Evolutionary conservation across 108 stramenopile genomes (phyloP).

Genomic region (Schizochytrium sp.): DNA sequence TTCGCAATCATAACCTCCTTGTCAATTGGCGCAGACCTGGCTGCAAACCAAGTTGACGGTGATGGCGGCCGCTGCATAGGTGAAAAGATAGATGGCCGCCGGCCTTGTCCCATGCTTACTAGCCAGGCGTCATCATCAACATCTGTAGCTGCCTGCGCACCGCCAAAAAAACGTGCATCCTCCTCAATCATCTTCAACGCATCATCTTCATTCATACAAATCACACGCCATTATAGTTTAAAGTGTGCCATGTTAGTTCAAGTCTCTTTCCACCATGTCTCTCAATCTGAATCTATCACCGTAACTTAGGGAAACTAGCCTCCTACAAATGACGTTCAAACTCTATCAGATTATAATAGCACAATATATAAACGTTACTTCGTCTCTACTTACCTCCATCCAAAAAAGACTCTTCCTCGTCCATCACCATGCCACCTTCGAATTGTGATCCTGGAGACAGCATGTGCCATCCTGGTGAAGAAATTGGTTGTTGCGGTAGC

Average conservation of each 20-base stretch:
- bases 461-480: background rate
- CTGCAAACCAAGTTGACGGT: background rate
- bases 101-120: background rate
- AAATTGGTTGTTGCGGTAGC: background rate
- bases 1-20: slow-evolving; percentile 9
- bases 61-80: background rate
- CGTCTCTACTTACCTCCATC: background rate
- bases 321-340: no score
- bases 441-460: background rate
- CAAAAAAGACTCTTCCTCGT: background rate
- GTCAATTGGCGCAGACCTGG: slow-evolving; percentile 6
- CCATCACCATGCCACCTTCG: background rate
- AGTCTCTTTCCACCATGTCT: no score
- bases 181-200: slow-evolving; percentile 34
- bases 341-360: no score
- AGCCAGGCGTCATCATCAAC: background rate
- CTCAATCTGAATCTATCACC: no score
- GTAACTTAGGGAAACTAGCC: no score
- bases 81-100: background rate
- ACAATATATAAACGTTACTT: no score
- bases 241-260: no score
- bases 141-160: background rate
- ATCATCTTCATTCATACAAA: background rate
- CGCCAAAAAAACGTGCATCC: slow-evolving; percentile 7
- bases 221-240: no score